Evolutionary conservation across 495 filamentous ascomycete species (phyloP).

Genomic region (Corynascus novoguineensis): DNA sequence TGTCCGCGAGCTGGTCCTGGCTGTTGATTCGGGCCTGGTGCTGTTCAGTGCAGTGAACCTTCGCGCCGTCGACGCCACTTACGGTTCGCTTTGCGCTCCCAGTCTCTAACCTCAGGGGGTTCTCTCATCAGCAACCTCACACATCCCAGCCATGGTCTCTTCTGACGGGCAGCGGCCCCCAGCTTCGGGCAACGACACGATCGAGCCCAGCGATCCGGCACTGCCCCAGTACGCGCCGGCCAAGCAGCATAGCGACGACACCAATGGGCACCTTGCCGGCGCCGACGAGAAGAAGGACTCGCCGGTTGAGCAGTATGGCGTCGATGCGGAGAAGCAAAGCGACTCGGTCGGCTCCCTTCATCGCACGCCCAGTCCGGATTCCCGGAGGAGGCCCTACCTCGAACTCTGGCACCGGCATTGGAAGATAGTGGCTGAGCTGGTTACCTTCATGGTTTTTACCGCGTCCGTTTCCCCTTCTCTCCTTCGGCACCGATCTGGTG

Average conservation of each 20-base stretch:
- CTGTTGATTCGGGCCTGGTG: not conserved
- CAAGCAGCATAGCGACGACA: conserved; percentile 11
- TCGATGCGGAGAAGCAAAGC: conserved; percentile 28
- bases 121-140: not conserved
- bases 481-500: not conserved
- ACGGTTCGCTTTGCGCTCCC: not conserved
- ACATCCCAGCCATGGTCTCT: not conserved
- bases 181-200: conserved; percentile 1
- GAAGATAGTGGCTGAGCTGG: conserved; percentile 15
- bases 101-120: too few relatives aligned
- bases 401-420: conserved; percentile 6
- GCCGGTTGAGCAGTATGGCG: conserved; percentile 14
- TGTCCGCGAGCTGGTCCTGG: not conserved
- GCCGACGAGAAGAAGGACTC: conserved; percentile 10
- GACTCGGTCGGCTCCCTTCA: conserved; percentile 23
- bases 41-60: not conserved
- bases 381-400: not conserved
- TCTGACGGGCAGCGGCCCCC: not conserved
- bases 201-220: conserved; percentile 9
- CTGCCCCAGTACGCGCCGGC: not conserved
- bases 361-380: conserved; percentile 1
- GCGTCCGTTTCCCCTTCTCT: conserved; percentile 20
- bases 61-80: not conserved
- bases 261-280: conserved; percentile 1
- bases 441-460: conserved; percentile 20